Evolutionary conservation across 2,329 filamentous ascomycete genomes (phyloP).

Genomic region (Neonectria neomacrospora): DNA sequence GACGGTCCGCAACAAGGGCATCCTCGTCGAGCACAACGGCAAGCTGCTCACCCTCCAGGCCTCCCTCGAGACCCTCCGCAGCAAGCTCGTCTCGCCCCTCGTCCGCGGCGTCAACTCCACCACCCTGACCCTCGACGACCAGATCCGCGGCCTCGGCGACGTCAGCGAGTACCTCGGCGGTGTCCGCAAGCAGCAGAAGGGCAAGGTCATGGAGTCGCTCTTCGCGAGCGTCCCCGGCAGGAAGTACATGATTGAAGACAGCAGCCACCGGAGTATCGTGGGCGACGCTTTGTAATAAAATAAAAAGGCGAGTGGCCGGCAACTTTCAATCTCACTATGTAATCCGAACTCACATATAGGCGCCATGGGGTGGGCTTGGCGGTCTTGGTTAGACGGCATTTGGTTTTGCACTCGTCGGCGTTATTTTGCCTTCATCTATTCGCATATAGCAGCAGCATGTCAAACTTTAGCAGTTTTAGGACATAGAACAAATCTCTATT

Average conservation of each 20-base stretch:
- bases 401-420: slow-evolving; percentile 16
- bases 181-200: slow-evolving; percentile 82
- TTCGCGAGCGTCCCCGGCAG: slow-evolving; percentile 64
- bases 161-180: slow-evolving; percentile 82
- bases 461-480: slow-evolving; percentile 16
- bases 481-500: slow-evolving; percentile 18
- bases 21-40: slow-evolving; percentile 87
- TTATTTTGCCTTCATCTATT: slow-evolving; percentile 11
- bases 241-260: slow-evolving; percentile 49
- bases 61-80: slow-evolving; percentile 84
- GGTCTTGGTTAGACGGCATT: slow-evolving; percentile 23
- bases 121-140: slow-evolving; percentile 81
- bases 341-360: slow-evolving; percentile 19
- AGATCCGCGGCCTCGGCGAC: slow-evolving; percentile 83
- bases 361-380: slow-evolving; percentile 3
- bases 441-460: slow-evolving; percentile 12
- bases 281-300: slow-evolving; percentile 31
- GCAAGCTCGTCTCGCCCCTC: slow-evolving; percentile 85
- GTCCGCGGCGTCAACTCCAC: slow-evolving; percentile 76
- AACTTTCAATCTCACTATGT: slow-evolving; percentile 11
- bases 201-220: slow-evolving; percentile 82
- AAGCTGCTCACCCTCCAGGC: slow-evolving; percentile 86
- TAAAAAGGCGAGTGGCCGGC: background rate
- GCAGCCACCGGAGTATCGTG: slow-evolving; percentile 34
- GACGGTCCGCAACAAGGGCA: slow-evolving; percentile 87